These are phyloP conservation scores for Quercus phellos DNA, from an alignment of 331 rosid species.

Conservation along the genomic window DNA sequence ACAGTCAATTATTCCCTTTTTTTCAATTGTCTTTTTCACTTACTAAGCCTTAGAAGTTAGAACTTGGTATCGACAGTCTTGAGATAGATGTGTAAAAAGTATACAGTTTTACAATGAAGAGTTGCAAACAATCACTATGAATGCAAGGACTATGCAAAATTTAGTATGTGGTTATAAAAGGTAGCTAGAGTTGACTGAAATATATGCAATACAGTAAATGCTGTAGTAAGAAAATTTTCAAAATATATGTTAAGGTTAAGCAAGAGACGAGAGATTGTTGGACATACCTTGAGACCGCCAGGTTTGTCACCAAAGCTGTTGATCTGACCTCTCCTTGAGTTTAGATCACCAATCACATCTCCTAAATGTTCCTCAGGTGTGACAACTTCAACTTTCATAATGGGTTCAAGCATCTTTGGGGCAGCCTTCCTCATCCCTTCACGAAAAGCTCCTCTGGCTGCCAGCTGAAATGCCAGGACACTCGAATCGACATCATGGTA, in stretches of 20 bases:
- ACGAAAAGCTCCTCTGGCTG: conserved; percentile 92
- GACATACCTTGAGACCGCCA: conserved; percentile 87
- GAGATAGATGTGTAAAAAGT: no score
- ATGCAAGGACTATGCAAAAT: no score
- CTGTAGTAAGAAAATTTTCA: neutral
- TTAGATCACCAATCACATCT: conserved; percentile 95
- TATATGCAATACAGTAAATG: neutral
- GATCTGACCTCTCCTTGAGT: conserved; percentile 98
- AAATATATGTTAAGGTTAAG: neutral
- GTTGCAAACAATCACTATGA: neutral
- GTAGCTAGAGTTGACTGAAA: neutral
- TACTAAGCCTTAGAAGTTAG: neutral
- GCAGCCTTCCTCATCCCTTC: conserved; percentile 83
- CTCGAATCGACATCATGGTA: conserved; percentile 98
- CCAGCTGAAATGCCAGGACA: conserved; percentile 91
- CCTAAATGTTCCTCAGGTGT: conserved; percentile 96
- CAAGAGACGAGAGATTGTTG: neutral
- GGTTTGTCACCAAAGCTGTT: conserved; percentile 92
- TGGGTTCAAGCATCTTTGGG: conserved; percentile 91
- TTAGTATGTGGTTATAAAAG: neutral
- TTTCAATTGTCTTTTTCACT: neutral
- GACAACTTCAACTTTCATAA: conserved; percentile 93
- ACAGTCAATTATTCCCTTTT: neutral
- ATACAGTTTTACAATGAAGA: neutral
- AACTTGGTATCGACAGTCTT: neutral